Conservation (phyloP, 108 stramenopile species). For the Seminavis robusta region DNA sequence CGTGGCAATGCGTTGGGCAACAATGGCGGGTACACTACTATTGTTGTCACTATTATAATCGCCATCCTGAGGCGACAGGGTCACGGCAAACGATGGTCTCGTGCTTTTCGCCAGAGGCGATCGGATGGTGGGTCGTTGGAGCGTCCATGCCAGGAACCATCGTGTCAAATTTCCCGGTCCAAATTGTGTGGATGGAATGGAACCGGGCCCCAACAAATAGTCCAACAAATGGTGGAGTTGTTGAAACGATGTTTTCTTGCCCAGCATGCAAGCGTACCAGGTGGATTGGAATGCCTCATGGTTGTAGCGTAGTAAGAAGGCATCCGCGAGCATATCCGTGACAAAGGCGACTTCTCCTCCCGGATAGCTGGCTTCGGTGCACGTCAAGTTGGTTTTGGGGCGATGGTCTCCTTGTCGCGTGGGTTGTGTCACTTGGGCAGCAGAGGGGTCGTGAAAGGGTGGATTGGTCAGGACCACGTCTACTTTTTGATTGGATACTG, state of each 20-base stretch:
- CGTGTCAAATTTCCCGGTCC: conserved; percentile 80
- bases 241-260: conserved; percentile 58
- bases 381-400: conserved; percentile 60
- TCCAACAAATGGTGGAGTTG: conserved; percentile 42
- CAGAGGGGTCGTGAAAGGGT: conserved; percentile 81
- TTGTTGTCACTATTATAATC: no score
- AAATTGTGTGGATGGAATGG: conserved; percentile 76
- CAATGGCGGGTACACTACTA: no score
- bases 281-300: conserved; percentile 17
- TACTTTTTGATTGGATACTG: conserved; percentile 10
- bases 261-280: conserved; percentile 87
- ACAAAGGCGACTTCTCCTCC: conserved; percentile 55
- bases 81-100: no score
- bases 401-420: conserved; percentile 61
- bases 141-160: conserved; percentile 94
- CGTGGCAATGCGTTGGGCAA: no score
- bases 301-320: conserved; percentile 26
- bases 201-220: conserved; percentile 52
- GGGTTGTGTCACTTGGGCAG: conserved; percentile 21
- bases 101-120: conserved; percentile 11
- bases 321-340: conserved; percentile 42
- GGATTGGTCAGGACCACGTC: conserved; percentile 95
- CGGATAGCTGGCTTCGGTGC: conserved; percentile 59
- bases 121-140: conserved; percentile 27
- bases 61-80: no score